Evolutionary conservation across 1,139 yeast species (phyloP), one percentile per base, ranked within the genome.

Genomic region (Saccharomycopsis hybrid): DNA sequence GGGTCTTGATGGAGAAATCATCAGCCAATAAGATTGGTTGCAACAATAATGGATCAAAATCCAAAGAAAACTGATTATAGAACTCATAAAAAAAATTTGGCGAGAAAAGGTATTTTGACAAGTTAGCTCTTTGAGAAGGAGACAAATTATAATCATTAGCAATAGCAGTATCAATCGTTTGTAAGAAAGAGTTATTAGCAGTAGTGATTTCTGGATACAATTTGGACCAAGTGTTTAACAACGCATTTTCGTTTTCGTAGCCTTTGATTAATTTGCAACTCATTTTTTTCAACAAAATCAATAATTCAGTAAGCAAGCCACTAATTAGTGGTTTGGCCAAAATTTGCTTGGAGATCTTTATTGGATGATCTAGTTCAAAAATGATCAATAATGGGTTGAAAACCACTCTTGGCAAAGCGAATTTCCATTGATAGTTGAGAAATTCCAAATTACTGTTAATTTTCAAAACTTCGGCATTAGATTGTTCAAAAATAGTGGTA

Each of bases 21-120:
- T 88, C 96, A 18, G 94, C 95, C 53, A 88, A 70, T 51, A 89
- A 70, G 53, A 89, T 89, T 3, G 96, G 96, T 63, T 88, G 95
- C 54, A 89, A 72, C 52, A 89, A 68, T 46, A 88, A 69, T 61
- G 88, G 72, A 65, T 89, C 97, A 46, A 85, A 71, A 55, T 82
- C 80, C 52, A 86, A 63, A 48, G 76, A 76, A 49, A 70, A 65
- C 51, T 71, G 75, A 56, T 80, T 74, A 63, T 65, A 77, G 58
- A 74, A 84, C 56, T 80, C 78, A 64, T 80, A 84, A 58, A 82
- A 82, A 47, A 82, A 65, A 42, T 66, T 65, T 33, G 84, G 82
- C 11, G 81, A 68, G 48, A 74, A 69, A 5, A 71, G 55, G 50
- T 63, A 74, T 53, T 71, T 65, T 2, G 60, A 31, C 13, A 37